A percentile compares a stretch with the other conserved stretches of the same genome.
Conservation (phyloP, 2,329 filamentous ascomycete species). For the Fusarium oligoseptatum region DNA sequence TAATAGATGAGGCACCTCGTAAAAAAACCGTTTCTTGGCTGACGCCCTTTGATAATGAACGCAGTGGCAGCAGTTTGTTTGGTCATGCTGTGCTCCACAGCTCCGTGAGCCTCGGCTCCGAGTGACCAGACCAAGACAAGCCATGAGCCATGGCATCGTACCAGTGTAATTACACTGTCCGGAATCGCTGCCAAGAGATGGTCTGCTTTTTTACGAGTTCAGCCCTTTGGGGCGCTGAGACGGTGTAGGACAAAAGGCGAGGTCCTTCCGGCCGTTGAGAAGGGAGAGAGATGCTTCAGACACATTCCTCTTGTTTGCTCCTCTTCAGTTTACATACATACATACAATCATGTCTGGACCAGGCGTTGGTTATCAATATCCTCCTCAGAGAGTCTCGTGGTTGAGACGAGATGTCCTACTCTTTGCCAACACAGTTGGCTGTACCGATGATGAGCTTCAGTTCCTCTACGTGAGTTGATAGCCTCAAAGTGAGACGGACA, state of each 20-base stretch:
- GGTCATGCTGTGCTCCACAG: constrained; percentile 1
- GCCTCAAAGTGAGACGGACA: background rate
- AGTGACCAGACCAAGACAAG: background rate
- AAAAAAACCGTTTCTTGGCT: background rate
- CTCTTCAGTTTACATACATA: background rate
- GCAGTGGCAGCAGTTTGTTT: background rate
- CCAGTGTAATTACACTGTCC: background rate
- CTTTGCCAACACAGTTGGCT: constrained; percentile 91
- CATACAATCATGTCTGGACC: constrained; percentile 57
- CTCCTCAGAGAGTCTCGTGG: constrained; percentile 82
- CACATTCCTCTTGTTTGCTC: background rate
- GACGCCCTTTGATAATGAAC: background rate
- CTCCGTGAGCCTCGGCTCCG: constrained; percentile 4
- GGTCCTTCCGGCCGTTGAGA: background rate
- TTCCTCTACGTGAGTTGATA: constrained; percentile 81
- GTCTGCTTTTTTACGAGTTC: constrained; percentile 1
- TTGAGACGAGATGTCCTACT: constrained; percentile 88
- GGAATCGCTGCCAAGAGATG: constrained; percentile 3
- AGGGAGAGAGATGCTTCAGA: background rate
- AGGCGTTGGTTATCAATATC: constrained; percentile 84
- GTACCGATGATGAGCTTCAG: constrained; percentile 87
- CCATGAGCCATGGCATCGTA: constrained; percentile 1
- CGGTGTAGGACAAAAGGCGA: background rate
- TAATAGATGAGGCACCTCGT: background rate
- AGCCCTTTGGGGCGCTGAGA: background rate